These are phyloP conservation scores for Pelargonium citronellum DNA, from an alignment of 441 rosid genomes.

Conservation along the genomic window DNA sequence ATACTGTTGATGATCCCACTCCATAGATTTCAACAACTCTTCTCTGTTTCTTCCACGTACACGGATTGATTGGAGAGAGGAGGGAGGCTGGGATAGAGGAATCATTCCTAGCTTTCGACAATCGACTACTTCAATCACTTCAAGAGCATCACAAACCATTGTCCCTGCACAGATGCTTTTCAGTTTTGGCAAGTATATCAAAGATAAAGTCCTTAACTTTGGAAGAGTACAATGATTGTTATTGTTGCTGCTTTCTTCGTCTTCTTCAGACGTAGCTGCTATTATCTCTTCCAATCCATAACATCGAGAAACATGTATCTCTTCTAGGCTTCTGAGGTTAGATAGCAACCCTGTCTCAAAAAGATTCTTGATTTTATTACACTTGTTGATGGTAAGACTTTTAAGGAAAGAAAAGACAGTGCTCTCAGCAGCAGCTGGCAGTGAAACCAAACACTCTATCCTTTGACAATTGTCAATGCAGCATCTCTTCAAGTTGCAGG, in stretches of 20 bases:
- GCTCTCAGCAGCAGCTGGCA: too few relatives aligned
- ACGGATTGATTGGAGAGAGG: background rate
- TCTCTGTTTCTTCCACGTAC: background rate
- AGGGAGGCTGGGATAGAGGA: slow-evolving; percentile 15
- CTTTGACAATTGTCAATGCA: too few relatives aligned
- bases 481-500: too few relatives aligned
- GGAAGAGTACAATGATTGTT: slow-evolving; percentile 18
- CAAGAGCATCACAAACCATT: slow-evolving; percentile 10
- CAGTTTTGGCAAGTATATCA: slow-evolving; percentile 9
- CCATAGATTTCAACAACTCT: slow-evolving; percentile 1
- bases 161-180: slow-evolving; percentile 17
- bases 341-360: background rate
- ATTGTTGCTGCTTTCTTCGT: background rate
- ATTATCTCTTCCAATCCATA: slow-evolving; percentile 20
- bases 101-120: slow-evolving; percentile 23
- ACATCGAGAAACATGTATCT: background rate
- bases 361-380: too few relatives aligned
- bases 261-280: slow-evolving; percentile 10
- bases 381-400: too few relatives aligned
- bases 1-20: slow-evolving; percentile 6
- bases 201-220: background rate
- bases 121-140: background rate
- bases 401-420: too few relatives aligned
- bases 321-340: slow-evolving; percentile 20
- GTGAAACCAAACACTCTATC: too few relatives aligned